A percentile compares a stretch with the other conserved stretches of the same genome.
Conservation (phyloP, 2,329 filamentous ascomycete genomes). For the Nothophoma quercina region DNA sequence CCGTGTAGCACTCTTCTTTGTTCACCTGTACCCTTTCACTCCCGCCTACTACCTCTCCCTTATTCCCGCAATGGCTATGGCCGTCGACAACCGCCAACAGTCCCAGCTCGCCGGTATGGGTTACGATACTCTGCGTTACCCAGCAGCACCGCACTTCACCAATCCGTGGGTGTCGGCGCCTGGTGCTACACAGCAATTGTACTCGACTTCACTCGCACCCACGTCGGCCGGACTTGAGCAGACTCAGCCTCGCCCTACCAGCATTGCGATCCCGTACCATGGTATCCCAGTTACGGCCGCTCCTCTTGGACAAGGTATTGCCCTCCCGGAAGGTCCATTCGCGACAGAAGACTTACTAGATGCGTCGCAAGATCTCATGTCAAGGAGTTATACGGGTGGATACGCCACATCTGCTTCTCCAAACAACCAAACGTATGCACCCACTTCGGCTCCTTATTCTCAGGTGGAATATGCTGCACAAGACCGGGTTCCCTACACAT, state of each 20-base stretch:
- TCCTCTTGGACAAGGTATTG: constrained; percentile 74
- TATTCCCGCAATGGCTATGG: constrained; percentile 79
- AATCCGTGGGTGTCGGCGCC: constrained; percentile 82
- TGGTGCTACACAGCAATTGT: constrained; percentile 66
- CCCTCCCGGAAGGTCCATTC: constrained; percentile 68
- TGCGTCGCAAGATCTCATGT: constrained; percentile 77
- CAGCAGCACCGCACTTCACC: constrained; percentile 75
- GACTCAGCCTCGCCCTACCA: constrained; percentile 64
- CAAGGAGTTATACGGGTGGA: constrained; percentile 72
- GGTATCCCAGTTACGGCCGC: constrained; percentile 76
- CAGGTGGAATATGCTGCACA: constrained; percentile 73
- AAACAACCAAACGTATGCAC: constrained; percentile 70
- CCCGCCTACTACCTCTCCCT: constrained; percentile 10
- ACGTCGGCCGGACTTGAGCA: constrained; percentile 54
- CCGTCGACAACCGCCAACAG: constrained; percentile 86
- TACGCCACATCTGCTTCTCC: constrained; percentile 75
- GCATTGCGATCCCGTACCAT: constrained; percentile 75
- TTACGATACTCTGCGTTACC: constrained; percentile 82
- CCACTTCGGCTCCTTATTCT: constrained; percentile 75
- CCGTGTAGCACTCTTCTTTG: constrained; percentile 38
- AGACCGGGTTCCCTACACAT: constrained; percentile 63
- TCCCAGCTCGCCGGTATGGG: constrained; percentile 71
- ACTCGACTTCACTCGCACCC: constrained; percentile 69
- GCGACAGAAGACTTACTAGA: constrained; percentile 73
- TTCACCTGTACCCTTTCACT: constrained; percentile 26